Conservation (phyloP, 495 filamentous ascomycete species). For the Wilcoxina mikolae region DNA sequence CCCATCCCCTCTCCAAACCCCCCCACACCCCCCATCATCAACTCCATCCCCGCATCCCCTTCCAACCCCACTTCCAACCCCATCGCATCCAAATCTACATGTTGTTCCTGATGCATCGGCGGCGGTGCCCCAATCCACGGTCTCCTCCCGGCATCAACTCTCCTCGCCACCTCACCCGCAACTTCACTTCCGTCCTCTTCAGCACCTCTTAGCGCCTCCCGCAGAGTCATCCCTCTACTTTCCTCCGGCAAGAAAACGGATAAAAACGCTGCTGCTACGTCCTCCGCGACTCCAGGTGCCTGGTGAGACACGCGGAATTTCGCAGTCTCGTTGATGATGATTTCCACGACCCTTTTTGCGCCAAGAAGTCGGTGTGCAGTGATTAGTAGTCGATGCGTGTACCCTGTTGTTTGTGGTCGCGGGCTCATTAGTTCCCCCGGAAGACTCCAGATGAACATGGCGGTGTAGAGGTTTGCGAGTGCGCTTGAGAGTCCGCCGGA, state of each 20-base stretch:
- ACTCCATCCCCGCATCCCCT: neutral
- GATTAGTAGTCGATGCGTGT: constrained; percentile 64
- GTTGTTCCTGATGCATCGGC: neutral
- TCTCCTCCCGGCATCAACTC: neutral
- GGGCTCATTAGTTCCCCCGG: constrained; percentile 37
- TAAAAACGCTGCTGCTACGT: constrained; percentile 16
- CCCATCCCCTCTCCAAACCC: neutral
- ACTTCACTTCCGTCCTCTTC: neutral
- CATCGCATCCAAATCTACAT: constrained; percentile 3
- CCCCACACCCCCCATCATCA: constrained; percentile 3
- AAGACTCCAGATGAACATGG: constrained; percentile 56
- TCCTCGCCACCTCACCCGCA: neutral
- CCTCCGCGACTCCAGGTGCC: constrained; percentile 17
- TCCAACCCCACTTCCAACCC: neutral
- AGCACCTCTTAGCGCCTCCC: neutral
- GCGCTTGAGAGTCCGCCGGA: constrained; percentile 49
- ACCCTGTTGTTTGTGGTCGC: constrained; percentile 50
- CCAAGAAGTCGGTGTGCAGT: constrained; percentile 55
- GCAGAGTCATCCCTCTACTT: neutral
- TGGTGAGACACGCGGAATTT: constrained; percentile 25
- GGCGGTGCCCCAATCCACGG: neutral
- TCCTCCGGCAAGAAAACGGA: neutral
- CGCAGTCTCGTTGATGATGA: constrained; percentile 58
- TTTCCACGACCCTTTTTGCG: constrained; percentile 42
- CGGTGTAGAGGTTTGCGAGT: constrained; percentile 36